Percentiles rank a stretch among this genome's conserved stretches.
Conservation (phyloP, 805 yeast species). For the Candida awuae region DNA sequence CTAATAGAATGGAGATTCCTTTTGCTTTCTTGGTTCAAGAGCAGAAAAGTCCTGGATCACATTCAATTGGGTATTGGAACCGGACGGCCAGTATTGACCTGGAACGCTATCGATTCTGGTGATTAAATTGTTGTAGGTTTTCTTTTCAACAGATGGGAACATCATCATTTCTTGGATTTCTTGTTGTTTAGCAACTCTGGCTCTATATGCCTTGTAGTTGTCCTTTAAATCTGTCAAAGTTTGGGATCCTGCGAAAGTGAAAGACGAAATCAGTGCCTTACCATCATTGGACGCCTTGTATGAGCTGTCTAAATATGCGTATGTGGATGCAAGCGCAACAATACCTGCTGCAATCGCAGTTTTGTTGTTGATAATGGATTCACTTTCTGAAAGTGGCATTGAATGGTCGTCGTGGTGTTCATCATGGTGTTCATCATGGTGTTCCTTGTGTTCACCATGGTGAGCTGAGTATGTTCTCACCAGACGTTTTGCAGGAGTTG, state of each 20-base stretch:
- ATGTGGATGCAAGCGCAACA: conserved; percentile 32
- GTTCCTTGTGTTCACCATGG: conserved; percentile 11
- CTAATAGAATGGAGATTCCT: conserved; percentile 20
- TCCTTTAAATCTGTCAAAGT: conserved; percentile 17
- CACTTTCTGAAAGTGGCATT: conserved; percentile 21
- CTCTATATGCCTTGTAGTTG: conserved; percentile 19
- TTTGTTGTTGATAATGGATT: conserved; percentile 22
- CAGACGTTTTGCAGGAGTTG: neutral
- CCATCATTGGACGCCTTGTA: conserved; percentile 39
- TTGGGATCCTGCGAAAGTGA: conserved; percentile 15
- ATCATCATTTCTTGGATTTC: conserved; percentile 17
- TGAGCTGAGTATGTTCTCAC: conserved; percentile 13
- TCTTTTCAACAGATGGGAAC: conserved; percentile 14
- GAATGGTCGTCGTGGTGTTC: conserved; percentile 16
- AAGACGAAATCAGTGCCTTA: conserved; percentile 16
- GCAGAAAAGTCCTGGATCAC: conserved; percentile 22
- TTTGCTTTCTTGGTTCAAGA: conserved; percentile 28
- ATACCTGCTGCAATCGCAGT: conserved; percentile 18
- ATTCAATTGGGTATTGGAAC: conserved; percentile 22
- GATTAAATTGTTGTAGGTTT: conserved; percentile 13
- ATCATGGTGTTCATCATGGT: conserved; percentile 13
- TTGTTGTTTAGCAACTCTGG: conserved; percentile 17
- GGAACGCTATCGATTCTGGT: conserved; percentile 26
- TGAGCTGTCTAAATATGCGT: conserved; percentile 40
- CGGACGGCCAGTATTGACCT: conserved; percentile 25